A percentile compares a stretch with the other conserved stretches of the same genome.
phyloP scores from a whole-genome alignment of 257 asterid genomes.

The Leonotis leonurus region DNA sequence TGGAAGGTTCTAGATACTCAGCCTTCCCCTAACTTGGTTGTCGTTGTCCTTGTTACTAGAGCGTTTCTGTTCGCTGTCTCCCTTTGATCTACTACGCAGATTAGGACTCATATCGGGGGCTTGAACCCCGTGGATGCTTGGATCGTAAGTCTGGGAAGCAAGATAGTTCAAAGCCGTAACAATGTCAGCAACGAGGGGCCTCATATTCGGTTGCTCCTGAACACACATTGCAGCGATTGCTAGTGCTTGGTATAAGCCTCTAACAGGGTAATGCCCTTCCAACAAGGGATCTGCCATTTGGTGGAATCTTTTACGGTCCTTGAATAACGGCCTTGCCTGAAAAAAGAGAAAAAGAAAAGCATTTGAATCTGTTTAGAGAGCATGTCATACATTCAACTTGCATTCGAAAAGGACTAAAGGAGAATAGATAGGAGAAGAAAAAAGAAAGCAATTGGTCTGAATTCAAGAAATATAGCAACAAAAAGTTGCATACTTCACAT shows the following conservation, averaged over 20 bases:
- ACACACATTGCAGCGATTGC: conserved; percentile 59
- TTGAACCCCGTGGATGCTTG: conserved; percentile 12
- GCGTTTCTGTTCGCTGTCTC: conserved; percentile 12
- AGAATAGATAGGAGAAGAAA: not conserved
- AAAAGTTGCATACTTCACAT: conserved; percentile 1
- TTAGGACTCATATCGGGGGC: not conserved
- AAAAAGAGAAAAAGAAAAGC: not conserved
- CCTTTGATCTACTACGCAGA: conserved; percentile 2
- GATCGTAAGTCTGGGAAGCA: conserved; percentile 32
- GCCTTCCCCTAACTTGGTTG: not conserved
- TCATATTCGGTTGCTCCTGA: conserved; percentile 39
- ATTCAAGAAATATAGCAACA: not conserved
- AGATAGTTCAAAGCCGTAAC: conserved; percentile 37
- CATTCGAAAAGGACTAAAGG: not conserved
- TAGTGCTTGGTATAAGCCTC: conserved; percentile 47
- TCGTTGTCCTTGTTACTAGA: not conserved
- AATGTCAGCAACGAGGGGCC: conserved; percentile 39
- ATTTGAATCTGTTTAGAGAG: no score
- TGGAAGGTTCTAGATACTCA: not conserved
- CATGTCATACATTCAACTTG: not conserved
- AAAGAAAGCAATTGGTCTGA: not conserved
- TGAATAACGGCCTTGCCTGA: conserved; percentile 45
- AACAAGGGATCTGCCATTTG: conserved; percentile 42
- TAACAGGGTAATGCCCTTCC: conserved; percentile 32
- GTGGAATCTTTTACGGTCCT: conserved; percentile 37